phyloP scores from a whole-genome alignment of 495 filamentous ascomycete species.

The Aspergillus coremiiformis region DNA sequence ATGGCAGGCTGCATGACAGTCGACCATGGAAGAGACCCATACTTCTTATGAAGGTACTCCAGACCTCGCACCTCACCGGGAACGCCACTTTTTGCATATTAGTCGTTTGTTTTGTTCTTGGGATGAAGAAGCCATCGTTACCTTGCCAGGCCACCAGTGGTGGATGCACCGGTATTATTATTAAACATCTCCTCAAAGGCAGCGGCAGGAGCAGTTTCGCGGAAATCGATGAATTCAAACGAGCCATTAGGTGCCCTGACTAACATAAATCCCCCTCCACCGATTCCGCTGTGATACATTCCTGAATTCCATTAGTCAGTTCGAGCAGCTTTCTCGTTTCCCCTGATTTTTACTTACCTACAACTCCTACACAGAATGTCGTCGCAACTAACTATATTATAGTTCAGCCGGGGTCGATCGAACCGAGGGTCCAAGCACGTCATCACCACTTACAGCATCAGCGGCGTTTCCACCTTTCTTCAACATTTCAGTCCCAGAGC shows the following conservation, averaged over 20 bases:
- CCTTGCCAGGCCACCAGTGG: constrained; percentile 60
- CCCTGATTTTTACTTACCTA: constrained; percentile 38
- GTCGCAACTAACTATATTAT: constrained; percentile 53
- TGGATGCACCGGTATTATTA: constrained; percentile 42
- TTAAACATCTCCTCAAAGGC: constrained; percentile 76
- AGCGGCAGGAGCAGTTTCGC: constrained; percentile 75
- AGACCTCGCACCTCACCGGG: constrained; percentile 78
- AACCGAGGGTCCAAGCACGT: background rate
- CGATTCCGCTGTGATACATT: constrained; percentile 85
- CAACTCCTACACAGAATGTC: constrained; percentile 66
- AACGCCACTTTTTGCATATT: constrained; percentile 48
- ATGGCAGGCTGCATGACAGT: constrained; percentile 64
- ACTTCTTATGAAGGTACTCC: constrained; percentile 65
- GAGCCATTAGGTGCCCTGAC: constrained; percentile 54
- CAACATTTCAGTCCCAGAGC: constrained; percentile 66
- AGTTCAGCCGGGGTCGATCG: background rate
- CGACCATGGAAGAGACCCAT: constrained; percentile 65
- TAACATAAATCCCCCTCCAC: constrained; percentile 85
- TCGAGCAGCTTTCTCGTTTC: background rate
- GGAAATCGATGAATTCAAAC: constrained; percentile 76
- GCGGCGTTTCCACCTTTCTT: constrained; percentile 65
- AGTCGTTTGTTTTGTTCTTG: background rate
- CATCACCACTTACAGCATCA: constrained; percentile 50
- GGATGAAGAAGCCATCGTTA: constrained; percentile 11
- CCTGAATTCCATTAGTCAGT: constrained; percentile 24